Base-by-base conservation (phyloP, 495 filamentous ascomycete species). In the Penicillium angulare region DNA sequence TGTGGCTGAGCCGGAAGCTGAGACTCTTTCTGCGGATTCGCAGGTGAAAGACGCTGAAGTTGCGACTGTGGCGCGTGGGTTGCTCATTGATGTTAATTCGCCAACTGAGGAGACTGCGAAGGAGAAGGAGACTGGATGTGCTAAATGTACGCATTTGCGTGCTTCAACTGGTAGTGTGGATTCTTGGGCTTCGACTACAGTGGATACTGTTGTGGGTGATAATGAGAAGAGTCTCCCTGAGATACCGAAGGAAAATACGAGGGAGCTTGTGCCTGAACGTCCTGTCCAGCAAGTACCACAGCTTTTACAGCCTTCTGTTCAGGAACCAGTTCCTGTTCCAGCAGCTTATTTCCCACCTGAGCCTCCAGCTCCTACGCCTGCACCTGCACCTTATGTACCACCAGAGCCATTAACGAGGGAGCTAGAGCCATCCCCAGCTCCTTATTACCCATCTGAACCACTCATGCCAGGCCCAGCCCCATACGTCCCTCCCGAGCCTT, bases 41-140 rank as follows among this genome's bases (percentile, higher is more conserved):
- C 18, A n/a, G 21, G 6, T 41, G 4, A 41, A 41, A n/a, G 31
- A 34, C 7, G 43, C 10, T 9, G 43, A 32, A 13, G 43, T 6
- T 34, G 29, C 29, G 17, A 46, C 18, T 20, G 18, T 4, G 16
- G 13, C 27, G 8, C 38, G 43, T 2, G 60, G 55, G 1, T 21
- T 71, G 7, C 57, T 73, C 7, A 65, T 73, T 42, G 63, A 73
- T 57, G 43, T 73, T 16, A 67, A 69, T 38, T 58, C 60, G 15
- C 55, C 67, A 1, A 42, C 33, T 45, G 10, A 32, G 12, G 26
- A 45, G 3, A 34, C 15, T 1, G 9, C 20, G 7, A 64, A 56
- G 39, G 41, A 49, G 7, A 64, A 56, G 39, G 41, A 49, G n/a
- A 12, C 40, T 0, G 38, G 32, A 23, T 24, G 38, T 29, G n/a